These are phyloP conservation scores for Neopestalotiopsis rosae DNA, from an alignment of 2,329 filamentous ascomycete species.

Conservation along the genomic window DNA sequence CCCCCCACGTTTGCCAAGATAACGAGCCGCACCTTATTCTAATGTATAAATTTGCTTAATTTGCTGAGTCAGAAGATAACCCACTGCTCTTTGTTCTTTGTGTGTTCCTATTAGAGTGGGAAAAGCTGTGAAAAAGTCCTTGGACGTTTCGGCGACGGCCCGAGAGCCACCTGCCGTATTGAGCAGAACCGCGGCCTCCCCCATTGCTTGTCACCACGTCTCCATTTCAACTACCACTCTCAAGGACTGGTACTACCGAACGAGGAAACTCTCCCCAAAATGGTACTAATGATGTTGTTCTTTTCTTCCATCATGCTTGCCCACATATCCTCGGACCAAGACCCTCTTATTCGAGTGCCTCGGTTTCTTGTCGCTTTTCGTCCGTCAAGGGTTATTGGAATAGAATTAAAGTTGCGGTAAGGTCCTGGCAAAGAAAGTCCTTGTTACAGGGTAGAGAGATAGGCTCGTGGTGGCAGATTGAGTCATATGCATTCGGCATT, in stretches of 20 bases:
- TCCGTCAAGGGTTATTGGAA: too few species aligned
- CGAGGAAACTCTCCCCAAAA: not conserved
- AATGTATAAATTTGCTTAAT: not conserved
- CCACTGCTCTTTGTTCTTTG: not conserved
- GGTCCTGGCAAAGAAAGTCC: not conserved
- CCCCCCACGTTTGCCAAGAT: not conserved
- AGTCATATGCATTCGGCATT: not conserved
- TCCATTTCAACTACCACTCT: not conserved
- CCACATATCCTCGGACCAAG: too few species aligned
- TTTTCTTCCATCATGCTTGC: too few species aligned
- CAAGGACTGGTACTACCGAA: not conserved
- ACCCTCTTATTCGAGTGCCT: too few species aligned
- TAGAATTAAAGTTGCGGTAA: too few species aligned
- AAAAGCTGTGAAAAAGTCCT: not conserved
- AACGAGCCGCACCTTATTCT: slow-evolving; percentile 1
- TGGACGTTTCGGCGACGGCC: not conserved
- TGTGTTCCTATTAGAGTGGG: not conserved
- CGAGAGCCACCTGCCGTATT: not conserved
- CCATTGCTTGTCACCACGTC: not conserved
- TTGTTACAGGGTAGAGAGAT: not conserved
- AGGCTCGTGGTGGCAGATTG: not conserved
- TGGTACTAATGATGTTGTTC: not conserved
- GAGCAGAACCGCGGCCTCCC: not conserved
- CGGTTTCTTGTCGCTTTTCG: too few species aligned
- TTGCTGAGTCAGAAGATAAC: not conserved